Conservation (phyloP, 2,329 filamentous ascomycete species). For the Penicillium sp. region DNA sequence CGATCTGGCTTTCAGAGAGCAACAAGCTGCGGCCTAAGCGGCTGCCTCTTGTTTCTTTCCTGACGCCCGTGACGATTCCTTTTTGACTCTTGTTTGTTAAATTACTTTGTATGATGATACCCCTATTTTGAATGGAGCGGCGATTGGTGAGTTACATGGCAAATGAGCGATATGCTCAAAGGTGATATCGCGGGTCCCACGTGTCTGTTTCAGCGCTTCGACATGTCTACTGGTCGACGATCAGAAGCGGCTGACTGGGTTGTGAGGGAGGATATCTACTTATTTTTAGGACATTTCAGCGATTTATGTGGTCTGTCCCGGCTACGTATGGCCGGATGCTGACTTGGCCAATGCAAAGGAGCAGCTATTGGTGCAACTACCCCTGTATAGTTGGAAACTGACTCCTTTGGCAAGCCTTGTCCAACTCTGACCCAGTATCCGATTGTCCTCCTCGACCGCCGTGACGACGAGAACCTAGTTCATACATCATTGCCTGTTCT, state of each 20-base stretch:
- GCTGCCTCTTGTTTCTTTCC: background rate
- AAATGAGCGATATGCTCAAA: background rate
- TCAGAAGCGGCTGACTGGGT: background rate
- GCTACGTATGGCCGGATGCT: background rate
- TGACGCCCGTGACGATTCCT: slow-evolving; percentile 8
- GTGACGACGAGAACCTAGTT: slow-evolving; percentile 3
- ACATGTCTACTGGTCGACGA: background rate
- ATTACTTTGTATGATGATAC: slow-evolving; percentile 15
- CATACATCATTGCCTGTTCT: background rate
- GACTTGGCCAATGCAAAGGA: background rate
- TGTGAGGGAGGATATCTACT: background rate
- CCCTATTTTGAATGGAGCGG: slow-evolving; percentile 5
- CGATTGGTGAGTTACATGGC: slow-evolving; percentile 4
- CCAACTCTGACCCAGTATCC: background rate
- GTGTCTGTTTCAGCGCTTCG: background rate
- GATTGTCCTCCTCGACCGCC: background rate
- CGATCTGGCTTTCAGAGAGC: slow-evolving; percentile 29
- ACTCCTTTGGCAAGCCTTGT: background rate
- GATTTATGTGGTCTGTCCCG: background rate
- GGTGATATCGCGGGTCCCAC: background rate
- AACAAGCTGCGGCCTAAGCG: slow-evolving; percentile 1
- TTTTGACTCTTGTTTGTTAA: slow-evolving; percentile 6
- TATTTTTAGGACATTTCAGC: slow-evolving; percentile 4
- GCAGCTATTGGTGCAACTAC: background rate
- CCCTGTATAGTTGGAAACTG: background rate